These are phyloP conservation scores for Paraleonurus japonicus DNA, from an alignment of 257 asterid species.

Conservation along the genomic window DNA sequence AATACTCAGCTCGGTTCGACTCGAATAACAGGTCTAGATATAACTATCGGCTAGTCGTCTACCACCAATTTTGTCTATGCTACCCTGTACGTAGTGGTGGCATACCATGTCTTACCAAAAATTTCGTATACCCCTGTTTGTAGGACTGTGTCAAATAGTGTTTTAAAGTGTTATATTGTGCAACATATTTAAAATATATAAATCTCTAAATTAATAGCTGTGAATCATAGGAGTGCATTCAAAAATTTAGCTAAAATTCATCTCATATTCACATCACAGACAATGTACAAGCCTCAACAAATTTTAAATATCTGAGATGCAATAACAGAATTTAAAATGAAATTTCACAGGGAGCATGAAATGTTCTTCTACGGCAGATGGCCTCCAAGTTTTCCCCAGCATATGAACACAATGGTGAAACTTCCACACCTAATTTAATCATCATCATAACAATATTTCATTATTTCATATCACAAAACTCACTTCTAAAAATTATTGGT, in stretches of 20 bases:
- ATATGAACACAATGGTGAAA: conserved; percentile 89
- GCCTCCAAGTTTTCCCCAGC: conserved; percentile 97
- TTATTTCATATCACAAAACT: background rate
- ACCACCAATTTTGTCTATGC: no score
- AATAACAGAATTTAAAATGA: conserved; percentile 48
- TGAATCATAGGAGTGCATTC: background rate
- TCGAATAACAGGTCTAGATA: no score
- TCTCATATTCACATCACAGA: background rate
- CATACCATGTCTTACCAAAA: no score
- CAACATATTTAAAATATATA: background rate
- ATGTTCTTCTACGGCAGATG: conserved; percentile 89
- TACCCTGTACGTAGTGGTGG: no score
- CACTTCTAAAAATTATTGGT: background rate
- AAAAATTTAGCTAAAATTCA: no score
- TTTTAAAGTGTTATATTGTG: no score
- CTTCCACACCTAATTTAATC: conserved; percentile 75
- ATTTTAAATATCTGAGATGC: no score
- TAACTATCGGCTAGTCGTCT: no score
- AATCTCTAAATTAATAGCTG: background rate
- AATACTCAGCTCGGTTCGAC: no score
- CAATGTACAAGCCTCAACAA: conserved; percentile 1
- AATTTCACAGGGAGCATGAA: conserved; percentile 96
- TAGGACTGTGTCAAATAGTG: no score
- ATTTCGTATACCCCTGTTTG: no score
- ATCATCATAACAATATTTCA: background rate